phyloP scores from a whole-genome alignment of 2,329 filamentous ascomycete species.

The Microthyrium microscopicum region DNA sequence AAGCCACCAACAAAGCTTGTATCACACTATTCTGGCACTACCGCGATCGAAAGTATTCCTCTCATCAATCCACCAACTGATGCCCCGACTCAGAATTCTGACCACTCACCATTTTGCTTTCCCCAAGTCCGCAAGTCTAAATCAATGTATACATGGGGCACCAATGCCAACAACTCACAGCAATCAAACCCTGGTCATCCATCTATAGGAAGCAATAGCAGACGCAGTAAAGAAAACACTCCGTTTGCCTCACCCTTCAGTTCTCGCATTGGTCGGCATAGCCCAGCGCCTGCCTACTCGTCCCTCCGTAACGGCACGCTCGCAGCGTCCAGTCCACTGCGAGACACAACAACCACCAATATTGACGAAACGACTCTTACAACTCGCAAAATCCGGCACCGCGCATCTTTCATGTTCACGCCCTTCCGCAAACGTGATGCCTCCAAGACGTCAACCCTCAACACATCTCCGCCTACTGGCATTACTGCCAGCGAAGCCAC shows the following conservation, averaged over 20 bases:
- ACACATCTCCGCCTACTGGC: slow-evolving; percentile 1
- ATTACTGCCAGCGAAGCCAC: slow-evolving; percentile 8
- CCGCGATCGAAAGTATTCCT: too few species aligned
- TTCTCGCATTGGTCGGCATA: slow-evolving; percentile 2
- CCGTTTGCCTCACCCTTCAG: neutral
- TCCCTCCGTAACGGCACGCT: neutral
- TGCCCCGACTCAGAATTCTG: too few species aligned
- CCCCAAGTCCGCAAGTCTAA: too few species aligned
- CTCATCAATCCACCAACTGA: too few species aligned
- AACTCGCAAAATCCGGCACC: slow-evolving; percentile 23
- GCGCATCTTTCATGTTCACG: slow-evolving; percentile 26
- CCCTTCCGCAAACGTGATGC: slow-evolving; percentile 26
- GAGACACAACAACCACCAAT: slow-evolving; percentile 13
- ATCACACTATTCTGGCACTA: too few species aligned
- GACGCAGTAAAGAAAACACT: too few species aligned
- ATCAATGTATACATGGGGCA: too few species aligned
- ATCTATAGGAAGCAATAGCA: too few species aligned
- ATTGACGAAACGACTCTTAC: slow-evolving; percentile 15
- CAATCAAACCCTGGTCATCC: too few species aligned
- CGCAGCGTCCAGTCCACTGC: neutral
- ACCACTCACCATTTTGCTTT: too few species aligned
- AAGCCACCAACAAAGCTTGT: too few species aligned
- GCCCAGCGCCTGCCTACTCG: neutral
- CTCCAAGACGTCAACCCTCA: slow-evolving; percentile 18
- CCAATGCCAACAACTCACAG: too few species aligned